Base-by-base conservation (phyloP, 2,329 filamentous ascomycete genomes). In the Westerdykella aurantiaca region DNA sequence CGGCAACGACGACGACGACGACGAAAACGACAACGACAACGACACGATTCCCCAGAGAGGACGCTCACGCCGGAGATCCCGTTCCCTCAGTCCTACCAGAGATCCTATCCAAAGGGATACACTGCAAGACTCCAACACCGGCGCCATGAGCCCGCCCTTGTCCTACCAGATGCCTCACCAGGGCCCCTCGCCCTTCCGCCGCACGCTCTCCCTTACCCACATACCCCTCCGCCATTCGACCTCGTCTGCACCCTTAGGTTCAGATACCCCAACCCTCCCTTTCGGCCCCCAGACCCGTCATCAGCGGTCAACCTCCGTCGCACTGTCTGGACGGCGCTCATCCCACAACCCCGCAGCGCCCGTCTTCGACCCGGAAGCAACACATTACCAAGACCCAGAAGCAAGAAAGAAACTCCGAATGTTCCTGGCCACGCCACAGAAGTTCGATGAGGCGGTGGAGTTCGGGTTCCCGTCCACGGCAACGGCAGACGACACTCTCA, bases 371-470 rank as follows among this genome's bases (percentile, higher is more conserved):
- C 77, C 83, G 4, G 75, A 78, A 29, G 86, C 88, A 4, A 80
- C 86, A 31, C 86, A 95, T 68, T 96, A 95, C 60, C 87, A 88
- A 63, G 89, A 96, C 56, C 88, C 89, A 0, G 87, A 95, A 62
- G 88, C 90, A 33, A 81, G 91, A 29, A 76, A 88, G 56, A 95
- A 94, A 68, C 73, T 97, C 16, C 82, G 89, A 11, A 82, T 88
- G 6, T 95, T 90, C 58, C 78, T 95, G 16, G 86, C 87, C 6
- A 95, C 89, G 1, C 86, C 90, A 1, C 87, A 95, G 54, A 95
- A 95, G 63, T 97, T 97, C 56, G 91, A 97, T 62, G 91, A 97
- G 68, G 89, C 88, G 1, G 80, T 97, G 41, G 87, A 95, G 63
- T 96, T 94, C 67, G 91, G 91, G 0, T 97, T 96, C 57, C 88